phyloP scores from a whole-genome alignment of 208 protist species.

The Sergeia podlipaevii region DNA sequence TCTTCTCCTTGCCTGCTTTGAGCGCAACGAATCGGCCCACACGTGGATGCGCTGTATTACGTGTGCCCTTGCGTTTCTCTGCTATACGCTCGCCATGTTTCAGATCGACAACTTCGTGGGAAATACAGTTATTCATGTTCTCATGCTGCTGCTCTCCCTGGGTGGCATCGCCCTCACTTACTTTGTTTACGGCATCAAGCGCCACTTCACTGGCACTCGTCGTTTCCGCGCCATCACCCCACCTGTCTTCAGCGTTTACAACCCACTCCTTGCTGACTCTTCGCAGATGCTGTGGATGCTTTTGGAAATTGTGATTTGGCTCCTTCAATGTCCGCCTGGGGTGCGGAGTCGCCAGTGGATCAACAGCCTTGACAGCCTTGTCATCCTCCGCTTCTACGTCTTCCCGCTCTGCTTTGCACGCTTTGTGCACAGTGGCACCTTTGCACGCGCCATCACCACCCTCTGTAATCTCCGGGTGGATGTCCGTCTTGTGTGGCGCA shows the following conservation, averaged over 20 bases:
- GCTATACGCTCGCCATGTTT: slow-evolving; percentile 45
- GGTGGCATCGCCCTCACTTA: slow-evolving; percentile 43
- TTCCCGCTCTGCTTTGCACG: slow-evolving; percentile 46
- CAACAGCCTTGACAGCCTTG: slow-evolving; percentile 41
- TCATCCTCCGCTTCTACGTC: slow-evolving; percentile 66
- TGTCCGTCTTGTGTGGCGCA: slow-evolving; percentile 30
- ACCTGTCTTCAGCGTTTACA: too few species aligned
- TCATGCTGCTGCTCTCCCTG: slow-evolving; percentile 46
- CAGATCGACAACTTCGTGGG: slow-evolving; percentile 27
- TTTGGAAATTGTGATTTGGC: slow-evolving; percentile 65
- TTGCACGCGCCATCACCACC: slow-evolving; percentile 39
- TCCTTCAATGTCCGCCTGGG: slow-evolving; percentile 56
- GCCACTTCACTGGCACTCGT: slow-evolving; percentile 40
- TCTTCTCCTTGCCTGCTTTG: slow-evolving; percentile 29
- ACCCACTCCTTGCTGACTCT: slow-evolving; percentile 58
- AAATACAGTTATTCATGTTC: slow-evolving; percentile 33
- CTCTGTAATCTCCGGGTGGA: slow-evolving; percentile 37
- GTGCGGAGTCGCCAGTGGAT: slow-evolving; percentile 17
- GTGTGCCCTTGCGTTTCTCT: slow-evolving; percentile 48
- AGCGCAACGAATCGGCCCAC: slow-evolving; percentile 28
- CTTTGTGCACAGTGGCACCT: slow-evolving; percentile 26
- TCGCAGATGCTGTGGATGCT: slow-evolving; percentile 34
- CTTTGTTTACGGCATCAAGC: slow-evolving; percentile 51
- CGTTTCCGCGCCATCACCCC: too few species aligned
- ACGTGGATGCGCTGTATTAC: slow-evolving; percentile 48